These are phyloP conservation scores for Lycium ferocissimum DNA, from an alignment of 257 asterid genomes.

Conservation along the genomic window DNA sequence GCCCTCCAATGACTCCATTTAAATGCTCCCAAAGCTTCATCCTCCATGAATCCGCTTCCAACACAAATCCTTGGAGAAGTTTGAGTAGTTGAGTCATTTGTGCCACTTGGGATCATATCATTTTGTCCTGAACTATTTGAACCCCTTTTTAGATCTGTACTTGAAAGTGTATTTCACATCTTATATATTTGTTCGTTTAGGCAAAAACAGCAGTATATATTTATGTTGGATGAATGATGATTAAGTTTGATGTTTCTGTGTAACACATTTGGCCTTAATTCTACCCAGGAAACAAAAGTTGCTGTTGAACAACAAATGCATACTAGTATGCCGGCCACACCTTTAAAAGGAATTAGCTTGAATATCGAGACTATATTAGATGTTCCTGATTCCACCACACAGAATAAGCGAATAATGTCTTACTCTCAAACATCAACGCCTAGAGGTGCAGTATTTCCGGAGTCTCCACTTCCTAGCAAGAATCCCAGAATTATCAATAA, in stretches of 20 bases:
- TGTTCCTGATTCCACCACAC: conserved; percentile 22
- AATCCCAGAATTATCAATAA: conserved; percentile 49
- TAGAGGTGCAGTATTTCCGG: conserved; percentile 39
- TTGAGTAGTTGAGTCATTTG: too few species aligned
- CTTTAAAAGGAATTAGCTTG: conserved; percentile 49
- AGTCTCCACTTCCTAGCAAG: conserved; percentile 32
- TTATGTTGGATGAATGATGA: not conserved
- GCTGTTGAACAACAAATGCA: conserved; percentile 30
- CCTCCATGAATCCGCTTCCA: too few species aligned
- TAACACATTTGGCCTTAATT: not conserved
- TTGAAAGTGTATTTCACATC: not conserved
- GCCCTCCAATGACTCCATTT: too few species aligned
- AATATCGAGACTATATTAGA: conserved; percentile 12
- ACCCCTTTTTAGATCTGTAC: not conserved
- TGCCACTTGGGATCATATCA: too few species aligned
- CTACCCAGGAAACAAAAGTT: conserved; percentile 49
- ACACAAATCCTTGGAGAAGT: too few species aligned
- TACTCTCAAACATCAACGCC: conserved; percentile 67
- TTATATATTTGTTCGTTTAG: not conserved
- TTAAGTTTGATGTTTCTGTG: not conserved
- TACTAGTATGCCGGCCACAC: conserved; percentile 75
- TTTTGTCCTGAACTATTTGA: too few species aligned
- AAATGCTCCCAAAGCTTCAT: too few species aligned
- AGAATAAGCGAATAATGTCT: conserved; percentile 36
- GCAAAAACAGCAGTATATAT: not conserved